Base-by-base conservation (phyloP, 495 filamentous ascomycete genomes). In the Viridothelium virens region DNA sequence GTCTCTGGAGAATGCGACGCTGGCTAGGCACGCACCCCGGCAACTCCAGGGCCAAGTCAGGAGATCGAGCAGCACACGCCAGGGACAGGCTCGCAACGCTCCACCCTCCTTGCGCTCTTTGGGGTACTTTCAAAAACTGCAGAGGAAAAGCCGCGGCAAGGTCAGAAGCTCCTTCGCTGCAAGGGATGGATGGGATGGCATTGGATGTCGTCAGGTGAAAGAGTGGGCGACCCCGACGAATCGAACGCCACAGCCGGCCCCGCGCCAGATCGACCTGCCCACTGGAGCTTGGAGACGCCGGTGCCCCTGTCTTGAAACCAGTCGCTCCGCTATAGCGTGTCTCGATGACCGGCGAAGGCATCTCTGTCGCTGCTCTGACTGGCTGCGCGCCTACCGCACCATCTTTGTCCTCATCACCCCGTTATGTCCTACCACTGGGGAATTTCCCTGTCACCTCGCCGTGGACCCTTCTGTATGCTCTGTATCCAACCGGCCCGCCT, bases 1-100 rank as follows among this genome's bases (percentile, higher is more conserved):
- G 53, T 31, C 53, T 33, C 53, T 59, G 53, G 31, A 59, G 53
- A 59, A 59, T 59, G 53, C 53, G 53, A 59, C 53, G 53, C 53
- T 59, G 53, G 53, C 53, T 36, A 33, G 53, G 53, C 18, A 59
- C 53, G 53, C 53, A 34, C 31, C 7, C 48, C 53, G 25, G 7
- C 25, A 31, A 33, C 33, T 59, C 53, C 25, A 44, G 25, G 25
- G 25, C 2, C 7, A 12, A 33, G 53, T 59, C 53, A 59, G 53
- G 53, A 59, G 53, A 31, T 10, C 18, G 11, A 10, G 53, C 53
- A 7, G 25, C 53, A 59, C 53, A 59, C 18, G 53, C 53, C 53
- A 59, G 9, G 53, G 18, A 53, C 48, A 25, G 18, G 48, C 48
- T 53, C 48, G 18, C 48, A 14, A 14, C 48, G 11, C 48, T 14